A percentile compares a stretch with the other conserved stretches of the same genome.
Conservation (phyloP, 2,329 filamentous ascomycete species). For the Fusarium buxicola region DNA sequence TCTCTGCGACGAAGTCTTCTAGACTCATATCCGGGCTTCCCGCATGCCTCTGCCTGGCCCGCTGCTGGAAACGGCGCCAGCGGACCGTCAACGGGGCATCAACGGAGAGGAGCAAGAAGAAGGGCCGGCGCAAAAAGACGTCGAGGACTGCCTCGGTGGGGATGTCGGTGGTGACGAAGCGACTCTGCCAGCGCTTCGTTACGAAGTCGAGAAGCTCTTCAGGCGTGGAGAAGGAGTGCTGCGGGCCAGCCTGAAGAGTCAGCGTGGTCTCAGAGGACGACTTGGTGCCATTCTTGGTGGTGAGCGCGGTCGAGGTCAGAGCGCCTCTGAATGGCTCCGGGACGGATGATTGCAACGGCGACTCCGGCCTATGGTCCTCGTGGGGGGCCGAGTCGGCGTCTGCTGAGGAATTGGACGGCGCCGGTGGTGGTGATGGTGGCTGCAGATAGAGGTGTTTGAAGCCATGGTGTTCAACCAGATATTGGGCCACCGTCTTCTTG, state of each 20-base stretch:
- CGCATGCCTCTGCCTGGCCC: constrained; percentile 35
- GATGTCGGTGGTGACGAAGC: constrained; percentile 89
- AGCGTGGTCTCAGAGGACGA: constrained; percentile 44
- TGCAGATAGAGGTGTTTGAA: constrained; percentile 79
- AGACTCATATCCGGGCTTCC: constrained; percentile 54
- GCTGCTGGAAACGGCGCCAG: constrained; percentile 78
- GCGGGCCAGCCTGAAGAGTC: constrained; percentile 40
- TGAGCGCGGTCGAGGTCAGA: constrained; percentile 44
- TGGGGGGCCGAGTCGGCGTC: constrained; percentile 21
- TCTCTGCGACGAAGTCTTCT: constrained; percentile 67
- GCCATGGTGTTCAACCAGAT: constrained; percentile 84
- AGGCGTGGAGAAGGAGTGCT: constrained; percentile 67
- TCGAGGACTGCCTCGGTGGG: constrained; percentile 79
- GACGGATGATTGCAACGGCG: constrained; percentile 19
- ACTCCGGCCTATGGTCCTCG: constrained; percentile 18
- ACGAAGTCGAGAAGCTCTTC: constrained; percentile 84
- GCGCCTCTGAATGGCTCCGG: constrained; percentile 41
- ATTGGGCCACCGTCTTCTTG: constrained; percentile 89
- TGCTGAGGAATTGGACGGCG: constrained; percentile 14
- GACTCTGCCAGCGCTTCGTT: constrained; percentile 83
- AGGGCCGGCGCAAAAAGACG: constrained; percentile 80
- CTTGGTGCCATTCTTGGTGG: constrained; percentile 42
- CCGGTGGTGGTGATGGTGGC: constrained; percentile 19
- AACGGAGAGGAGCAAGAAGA: constrained; percentile 92
- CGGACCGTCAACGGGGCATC: constrained; percentile 89